Percentiles rank a stretch among this genome's conserved stretches.
These are phyloP conservation scores for Effrenium voratum DNA, from an alignment of 73 alveolate species.

Conservation along the genomic window DNA sequence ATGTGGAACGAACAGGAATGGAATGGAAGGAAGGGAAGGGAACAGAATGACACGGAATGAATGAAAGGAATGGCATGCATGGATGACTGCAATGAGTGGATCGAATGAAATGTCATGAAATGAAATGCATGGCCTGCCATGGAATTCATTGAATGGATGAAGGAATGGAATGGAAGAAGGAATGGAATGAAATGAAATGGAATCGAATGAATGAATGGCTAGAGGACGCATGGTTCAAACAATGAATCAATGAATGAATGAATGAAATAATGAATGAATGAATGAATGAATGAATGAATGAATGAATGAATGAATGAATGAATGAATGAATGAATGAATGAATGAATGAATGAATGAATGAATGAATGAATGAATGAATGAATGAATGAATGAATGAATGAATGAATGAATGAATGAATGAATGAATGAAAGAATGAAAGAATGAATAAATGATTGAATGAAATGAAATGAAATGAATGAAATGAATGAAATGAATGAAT, in stretches of 20 bases:
- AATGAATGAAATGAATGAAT: not conserved
- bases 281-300: constrained; percentile 1
- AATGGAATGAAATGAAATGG: not conserved
- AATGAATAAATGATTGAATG: not conserved
- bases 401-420: not conserved
- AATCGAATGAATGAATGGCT: not conserved
- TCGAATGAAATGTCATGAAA: not conserved
- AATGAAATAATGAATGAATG: not conserved
- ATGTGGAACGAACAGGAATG: no score
- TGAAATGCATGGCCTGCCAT: not conserved
- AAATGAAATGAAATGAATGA: not conserved
- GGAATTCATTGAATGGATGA: not conserved
- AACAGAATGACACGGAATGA: not conserved
- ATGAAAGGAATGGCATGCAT: not conserved
- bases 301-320: constrained; percentile 14
- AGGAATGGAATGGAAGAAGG: not conserved
- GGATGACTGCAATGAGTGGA: not conserved
- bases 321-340: constrained; percentile 32
- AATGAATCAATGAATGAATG: not conserved
- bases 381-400: not conserved
- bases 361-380: not conserved
- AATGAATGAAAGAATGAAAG: not conserved
- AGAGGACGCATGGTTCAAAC: not conserved
- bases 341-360: constrained; percentile 23
- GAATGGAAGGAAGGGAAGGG: no score